These are phyloP conservation scores for Mortierella sp. DNA, from an alignment of 371 early-diverging fungal genomes.

Conservation along the genomic window DNA sequence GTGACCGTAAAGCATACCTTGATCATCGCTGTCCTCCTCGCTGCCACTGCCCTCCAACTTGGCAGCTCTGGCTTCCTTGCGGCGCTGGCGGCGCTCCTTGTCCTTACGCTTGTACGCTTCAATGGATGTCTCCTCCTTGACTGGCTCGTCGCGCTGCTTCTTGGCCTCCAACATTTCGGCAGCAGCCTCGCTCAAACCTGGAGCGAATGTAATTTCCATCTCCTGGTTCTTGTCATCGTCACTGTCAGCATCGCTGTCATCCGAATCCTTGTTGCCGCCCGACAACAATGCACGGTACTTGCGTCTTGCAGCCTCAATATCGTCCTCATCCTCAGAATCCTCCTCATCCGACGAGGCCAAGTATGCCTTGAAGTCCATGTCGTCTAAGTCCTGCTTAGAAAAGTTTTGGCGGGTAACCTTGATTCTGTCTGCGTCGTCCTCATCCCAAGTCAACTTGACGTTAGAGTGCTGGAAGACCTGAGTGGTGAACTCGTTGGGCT, in stretches of 20 bases:
- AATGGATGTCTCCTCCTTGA: slow-evolving; percentile 83
- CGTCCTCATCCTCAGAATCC: slow-evolving; percentile 73
- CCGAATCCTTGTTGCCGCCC: slow-evolving; percentile 62
- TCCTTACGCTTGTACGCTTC: slow-evolving; percentile 88
- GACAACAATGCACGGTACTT: slow-evolving; percentile 80
- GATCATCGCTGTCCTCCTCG: slow-evolving; percentile 56
- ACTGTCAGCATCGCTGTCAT: slow-evolving; percentile 64
- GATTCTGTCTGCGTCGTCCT: slow-evolving; percentile 91
- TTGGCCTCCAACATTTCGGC: slow-evolving; percentile 70
- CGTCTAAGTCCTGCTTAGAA: slow-evolving; percentile 89
- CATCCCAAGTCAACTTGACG: slow-evolving; percentile 97
- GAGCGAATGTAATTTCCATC: slow-evolving; percentile 97
- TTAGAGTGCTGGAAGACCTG: slow-evolving; percentile 94
- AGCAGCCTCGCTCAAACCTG: slow-evolving; percentile 88
- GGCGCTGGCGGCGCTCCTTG: slow-evolving; percentile 81
- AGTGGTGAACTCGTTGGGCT: slow-evolving; percentile 86
- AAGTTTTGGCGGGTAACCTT: slow-evolving; percentile 86
- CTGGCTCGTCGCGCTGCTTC: slow-evolving; percentile 60
- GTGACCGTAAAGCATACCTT: slow-evolving; percentile 30
- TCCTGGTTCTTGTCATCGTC: slow-evolving; percentile 74
- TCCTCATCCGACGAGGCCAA: slow-evolving; percentile 86
- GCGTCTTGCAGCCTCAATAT: slow-evolving; percentile 66
- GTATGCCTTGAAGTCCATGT: slow-evolving; percentile 93
- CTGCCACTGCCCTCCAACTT: slow-evolving; percentile 48
- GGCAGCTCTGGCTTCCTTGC: slow-evolving; percentile 69